phyloP scores from a whole-genome alignment of 2,329 filamentous ascomycete species.

The Claviceps spartinae region DNA sequence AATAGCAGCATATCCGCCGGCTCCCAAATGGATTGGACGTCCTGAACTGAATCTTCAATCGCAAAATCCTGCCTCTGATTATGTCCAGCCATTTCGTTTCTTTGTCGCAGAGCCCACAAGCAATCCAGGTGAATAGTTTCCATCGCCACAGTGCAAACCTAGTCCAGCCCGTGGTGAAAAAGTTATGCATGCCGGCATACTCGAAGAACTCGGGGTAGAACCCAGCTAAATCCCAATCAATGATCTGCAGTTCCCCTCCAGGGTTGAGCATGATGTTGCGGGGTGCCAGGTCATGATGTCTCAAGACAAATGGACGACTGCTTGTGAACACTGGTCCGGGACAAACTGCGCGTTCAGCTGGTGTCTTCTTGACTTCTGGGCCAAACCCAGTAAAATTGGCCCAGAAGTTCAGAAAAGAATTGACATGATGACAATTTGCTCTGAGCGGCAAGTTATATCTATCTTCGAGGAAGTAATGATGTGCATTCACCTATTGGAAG shows the following conservation, averaged over 20 bases:
- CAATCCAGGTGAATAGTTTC: not conserved
- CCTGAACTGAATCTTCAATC: not conserved
- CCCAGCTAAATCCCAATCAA: not conserved
- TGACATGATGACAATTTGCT: not conserved
- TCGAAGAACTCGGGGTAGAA: not conserved
- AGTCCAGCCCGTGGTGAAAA: not conserved
- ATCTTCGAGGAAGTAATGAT: not conserved
- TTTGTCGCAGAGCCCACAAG: not conserved
- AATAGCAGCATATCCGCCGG: not conserved
- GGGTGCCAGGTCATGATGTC: not conserved
- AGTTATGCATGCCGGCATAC: not conserved
- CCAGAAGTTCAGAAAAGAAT: not conserved
- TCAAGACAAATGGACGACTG: not conserved
- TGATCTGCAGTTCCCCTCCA: not conserved
- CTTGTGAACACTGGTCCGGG: not conserved
- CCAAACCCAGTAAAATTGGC: not conserved
- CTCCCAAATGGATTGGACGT: not conserved
- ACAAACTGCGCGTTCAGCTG: not conserved
- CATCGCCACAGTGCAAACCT: not conserved
- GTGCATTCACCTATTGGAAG: not conserved
- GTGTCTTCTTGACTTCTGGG: not conserved
- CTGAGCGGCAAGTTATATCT: not conserved
- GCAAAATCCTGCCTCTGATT: not conserved
- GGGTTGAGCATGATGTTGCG: not conserved
- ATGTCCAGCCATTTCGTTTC: not conserved